These are phyloP conservation scores for Phaseolus coccineus DNA, from an alignment of 331 rosid genomes.

Conservation along the genomic window DNA sequence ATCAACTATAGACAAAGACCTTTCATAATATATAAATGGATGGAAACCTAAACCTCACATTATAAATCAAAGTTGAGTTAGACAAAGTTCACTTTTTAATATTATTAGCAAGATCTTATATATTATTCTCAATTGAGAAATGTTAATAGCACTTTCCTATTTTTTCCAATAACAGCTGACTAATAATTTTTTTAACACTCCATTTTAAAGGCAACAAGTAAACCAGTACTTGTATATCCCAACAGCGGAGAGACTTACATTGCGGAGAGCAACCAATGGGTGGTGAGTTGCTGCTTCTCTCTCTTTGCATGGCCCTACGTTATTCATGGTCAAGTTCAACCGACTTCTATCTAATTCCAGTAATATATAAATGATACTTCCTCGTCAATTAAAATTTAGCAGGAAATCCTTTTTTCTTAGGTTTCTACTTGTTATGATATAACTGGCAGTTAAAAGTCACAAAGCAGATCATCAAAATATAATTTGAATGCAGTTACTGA, in stretches of 20 bases:
- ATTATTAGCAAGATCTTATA: too few relatives aligned
- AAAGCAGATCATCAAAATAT: background rate
- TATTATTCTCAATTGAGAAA: background rate
- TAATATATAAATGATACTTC: background rate
- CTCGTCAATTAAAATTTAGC: background rate
- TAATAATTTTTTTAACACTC: background rate
- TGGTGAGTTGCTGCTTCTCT: constrained; percentile 60
- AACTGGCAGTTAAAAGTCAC: background rate
- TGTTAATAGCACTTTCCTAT: background rate
- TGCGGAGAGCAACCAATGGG: constrained; percentile 70
- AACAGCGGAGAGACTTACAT: constrained; percentile 92
- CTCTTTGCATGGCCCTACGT: background rate
- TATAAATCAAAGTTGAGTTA: too few relatives aligned
- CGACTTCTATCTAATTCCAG: background rate
- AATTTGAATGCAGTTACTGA: constrained; percentile 6
- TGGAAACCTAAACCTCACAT: too few relatives aligned
- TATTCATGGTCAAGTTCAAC: constrained; percentile 1
- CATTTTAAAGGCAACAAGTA: constrained; percentile 63
- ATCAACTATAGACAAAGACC: too few relatives aligned
- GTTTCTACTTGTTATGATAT: background rate
- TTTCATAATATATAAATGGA: too few relatives aligned
- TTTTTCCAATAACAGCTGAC: background rate
- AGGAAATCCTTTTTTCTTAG: background rate
- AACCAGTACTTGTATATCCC: constrained; percentile 82
- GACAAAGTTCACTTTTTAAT: too few relatives aligned